A percentile compares a stretch with the other conserved stretches of the same genome.
These are phyloP conservation scores for Choanephora cucurbitarum DNA, from an alignment of 371 early-diverging fungal species.

Conservation along the genomic window DNA sequence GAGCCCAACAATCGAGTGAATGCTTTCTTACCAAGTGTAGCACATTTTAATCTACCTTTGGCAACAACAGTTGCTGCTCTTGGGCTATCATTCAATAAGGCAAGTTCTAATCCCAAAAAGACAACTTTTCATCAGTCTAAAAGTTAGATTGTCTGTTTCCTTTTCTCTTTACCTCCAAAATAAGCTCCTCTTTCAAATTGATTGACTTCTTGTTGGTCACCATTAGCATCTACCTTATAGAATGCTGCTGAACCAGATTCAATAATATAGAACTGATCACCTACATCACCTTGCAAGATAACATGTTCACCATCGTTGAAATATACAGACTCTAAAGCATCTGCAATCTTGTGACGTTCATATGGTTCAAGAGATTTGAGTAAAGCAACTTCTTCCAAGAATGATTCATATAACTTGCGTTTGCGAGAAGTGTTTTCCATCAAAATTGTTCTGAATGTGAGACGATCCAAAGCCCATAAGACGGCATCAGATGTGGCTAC, in stretches of 20 bases:
- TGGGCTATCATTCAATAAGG: conserved; percentile 85
- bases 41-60: conserved; percentile 85
- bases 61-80: conserved; percentile 87
- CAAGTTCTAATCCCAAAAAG: conserved; percentile 64
- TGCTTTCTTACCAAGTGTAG: conserved; percentile 85
- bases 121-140: too few species aligned
- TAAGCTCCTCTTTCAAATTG: conserved; percentile 86
- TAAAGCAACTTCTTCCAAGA: conserved; percentile 72
- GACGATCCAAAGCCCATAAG: conserved; percentile 83
- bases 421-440: conserved; percentile 77
- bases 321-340: conserved; percentile 71
- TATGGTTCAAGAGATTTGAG: conserved; percentile 66
- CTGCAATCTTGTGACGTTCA: conserved; percentile 82
- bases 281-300: conserved; percentile 70
- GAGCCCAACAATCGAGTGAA: conserved; percentile 92
- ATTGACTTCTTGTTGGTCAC: conserved; percentile 77
- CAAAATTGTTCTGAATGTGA: conserved; percentile 76
- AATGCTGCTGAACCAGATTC: conserved; percentile 82
- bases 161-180: conserved; percentile 82
- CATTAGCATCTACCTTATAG: conserved; percentile 54
- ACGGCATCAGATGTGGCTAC: conserved; percentile 62
- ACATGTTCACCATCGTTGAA: conserved; percentile 70
- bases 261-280: conserved; percentile 71
- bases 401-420: conserved; percentile 75
- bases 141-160: background rate